These are phyloP conservation scores for Typha latifolia DNA, from an alignment of 176 grass and related monocot species.

Conservation along the genomic window DNA sequence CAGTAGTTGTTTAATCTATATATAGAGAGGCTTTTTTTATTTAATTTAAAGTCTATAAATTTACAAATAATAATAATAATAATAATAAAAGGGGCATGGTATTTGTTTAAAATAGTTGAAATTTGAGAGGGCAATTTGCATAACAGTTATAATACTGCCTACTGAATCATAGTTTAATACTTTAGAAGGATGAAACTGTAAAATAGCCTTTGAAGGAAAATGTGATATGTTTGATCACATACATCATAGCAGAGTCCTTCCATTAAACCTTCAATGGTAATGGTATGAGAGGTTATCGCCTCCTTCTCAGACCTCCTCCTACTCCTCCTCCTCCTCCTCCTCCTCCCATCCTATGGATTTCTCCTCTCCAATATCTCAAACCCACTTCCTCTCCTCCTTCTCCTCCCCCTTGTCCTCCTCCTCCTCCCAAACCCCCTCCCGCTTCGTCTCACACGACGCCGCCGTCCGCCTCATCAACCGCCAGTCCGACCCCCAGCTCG, in stretches of 20 bases:
- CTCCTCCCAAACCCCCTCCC: conserved; percentile 10
- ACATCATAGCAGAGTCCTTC: not conserved
- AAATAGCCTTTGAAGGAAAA: no score
- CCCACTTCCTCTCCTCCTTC: conserved; percentile 5
- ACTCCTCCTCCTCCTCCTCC: conserved; percentile 6
- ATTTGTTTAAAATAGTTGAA: no score
- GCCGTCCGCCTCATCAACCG: conserved; percentile 53
- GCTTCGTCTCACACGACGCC: conserved; percentile 51
- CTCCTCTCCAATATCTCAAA: conserved; percentile 54
- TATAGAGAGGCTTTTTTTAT: no score
- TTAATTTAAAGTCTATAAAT: no score
- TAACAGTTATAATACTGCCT: no score
- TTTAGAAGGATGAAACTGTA: no score
- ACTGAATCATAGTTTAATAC: no score
- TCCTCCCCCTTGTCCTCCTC: conserved; percentile 9
- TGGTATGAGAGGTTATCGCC: conserved; percentile 7
- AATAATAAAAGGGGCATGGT: no score
- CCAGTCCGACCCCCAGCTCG: conserved; percentile 42
- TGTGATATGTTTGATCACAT: not conserved
- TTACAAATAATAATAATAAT: no score
- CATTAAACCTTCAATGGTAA: not conserved
- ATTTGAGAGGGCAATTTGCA: no score
- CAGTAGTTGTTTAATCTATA: no score
- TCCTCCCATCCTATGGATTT: conserved; percentile 48
- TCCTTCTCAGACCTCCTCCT: conserved; percentile 1